Percentiles rank a stretch among this genome's conserved stretches.
Evolutionary conservation across 2,329 filamentous ascomycete genomes (phyloP).

Genomic region (Xylaria sp.): DNA sequence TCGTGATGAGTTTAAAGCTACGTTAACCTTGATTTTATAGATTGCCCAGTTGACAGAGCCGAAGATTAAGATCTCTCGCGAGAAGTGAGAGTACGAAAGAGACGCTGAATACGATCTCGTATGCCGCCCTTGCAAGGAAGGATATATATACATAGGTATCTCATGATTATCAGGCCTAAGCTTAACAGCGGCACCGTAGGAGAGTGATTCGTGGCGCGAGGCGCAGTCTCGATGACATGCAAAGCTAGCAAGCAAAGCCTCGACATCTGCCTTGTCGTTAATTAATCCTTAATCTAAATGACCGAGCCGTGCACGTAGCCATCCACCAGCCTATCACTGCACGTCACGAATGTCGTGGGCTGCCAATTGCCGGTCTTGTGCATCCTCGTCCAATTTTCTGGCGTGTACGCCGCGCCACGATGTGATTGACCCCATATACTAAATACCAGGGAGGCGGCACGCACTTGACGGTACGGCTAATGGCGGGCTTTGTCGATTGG

Average conservation of each 20-base stretch:
- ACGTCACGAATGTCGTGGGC: conserved; percentile 38
- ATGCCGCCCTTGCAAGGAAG: conserved; percentile 1
- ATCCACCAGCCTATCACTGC: conserved; percentile 43
- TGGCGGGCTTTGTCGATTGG: conserved; percentile 5
- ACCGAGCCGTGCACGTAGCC: conserved; percentile 39
- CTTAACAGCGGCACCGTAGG: conserved; percentile 12
- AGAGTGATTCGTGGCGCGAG: conserved; percentile 11
- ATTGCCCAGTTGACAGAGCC: neutral
- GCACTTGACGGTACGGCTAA: conserved; percentile 14
- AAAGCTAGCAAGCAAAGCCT: conserved; percentile 27
- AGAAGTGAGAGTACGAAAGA: neutral
- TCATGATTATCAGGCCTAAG: conserved; percentile 1
- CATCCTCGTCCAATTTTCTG: conserved; percentile 38
- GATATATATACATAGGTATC: neutral
- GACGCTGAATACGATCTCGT: neutral
- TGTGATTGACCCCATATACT: conserved; percentile 16
- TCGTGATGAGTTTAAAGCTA: neutral
- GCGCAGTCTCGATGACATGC: conserved; percentile 12
- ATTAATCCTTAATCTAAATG: conserved; percentile 28
- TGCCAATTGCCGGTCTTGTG: conserved; percentile 42
- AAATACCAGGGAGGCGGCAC: conserved; percentile 8
- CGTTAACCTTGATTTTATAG: neutral
- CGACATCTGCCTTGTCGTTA: conserved; percentile 23
- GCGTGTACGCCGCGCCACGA: conserved; percentile 26
- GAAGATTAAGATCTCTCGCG: neutral